Conservation (phyloP, 2,329 filamentous ascomycete genomes). For the Colletotrichum navitas region DNA sequence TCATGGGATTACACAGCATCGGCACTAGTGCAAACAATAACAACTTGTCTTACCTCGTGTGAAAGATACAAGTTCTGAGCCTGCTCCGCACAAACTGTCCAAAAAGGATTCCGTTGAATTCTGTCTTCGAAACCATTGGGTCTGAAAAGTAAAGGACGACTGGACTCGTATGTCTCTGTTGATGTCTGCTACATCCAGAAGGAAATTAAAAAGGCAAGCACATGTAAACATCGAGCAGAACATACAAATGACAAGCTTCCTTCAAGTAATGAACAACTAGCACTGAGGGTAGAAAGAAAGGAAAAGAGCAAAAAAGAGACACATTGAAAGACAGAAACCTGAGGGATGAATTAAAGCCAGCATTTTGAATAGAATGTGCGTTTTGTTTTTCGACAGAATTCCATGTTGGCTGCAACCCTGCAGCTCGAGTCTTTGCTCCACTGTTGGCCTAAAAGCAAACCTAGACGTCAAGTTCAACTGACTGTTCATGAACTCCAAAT, state of each 20-base stretch:
- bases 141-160: no score
- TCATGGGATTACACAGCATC: background rate
- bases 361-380: background rate
- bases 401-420: background rate
- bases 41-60: background rate
- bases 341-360: background rate
- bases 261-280: no score
- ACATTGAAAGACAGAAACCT: background rate
- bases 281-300: background rate
- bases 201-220: no score
- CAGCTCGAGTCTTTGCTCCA: background rate
- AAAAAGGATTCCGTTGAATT: no score
- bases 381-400: background rate
- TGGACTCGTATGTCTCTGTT: no score
- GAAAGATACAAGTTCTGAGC: background rate
- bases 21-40: background rate
- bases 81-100: no score
- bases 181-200: no score
- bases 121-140: no score
- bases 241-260: no score
- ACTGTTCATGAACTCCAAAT: background rate
- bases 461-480: background rate
- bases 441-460: background rate
- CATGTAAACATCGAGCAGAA: no score
- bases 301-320: background rate